phyloP scores from a whole-genome alignment of 108 stramenopile genomes.

The Craspedostauros australis region DNA sequence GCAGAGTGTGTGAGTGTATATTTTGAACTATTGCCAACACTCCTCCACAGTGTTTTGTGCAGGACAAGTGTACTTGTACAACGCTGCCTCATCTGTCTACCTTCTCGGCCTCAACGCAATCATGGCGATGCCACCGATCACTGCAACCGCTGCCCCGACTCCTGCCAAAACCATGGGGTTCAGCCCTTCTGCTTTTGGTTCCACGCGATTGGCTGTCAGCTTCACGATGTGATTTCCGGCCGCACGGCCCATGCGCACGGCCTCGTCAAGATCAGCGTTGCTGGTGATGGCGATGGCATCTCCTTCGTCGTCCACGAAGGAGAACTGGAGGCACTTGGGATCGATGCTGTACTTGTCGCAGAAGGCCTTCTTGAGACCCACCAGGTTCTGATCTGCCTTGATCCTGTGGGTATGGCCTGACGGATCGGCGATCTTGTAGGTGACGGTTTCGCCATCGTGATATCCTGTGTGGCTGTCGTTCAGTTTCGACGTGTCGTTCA shows the following conservation, averaged over 20 bases:
- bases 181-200: not conserved
- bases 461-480: constrained; percentile 15
- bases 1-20: too few relatives aligned
- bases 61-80: too few relatives aligned
- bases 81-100: too few relatives aligned
- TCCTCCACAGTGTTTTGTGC: too few relatives aligned
- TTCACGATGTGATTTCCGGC: constrained; percentile 63
- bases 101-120: too few relatives aligned
- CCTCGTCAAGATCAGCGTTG: constrained; percentile 76
- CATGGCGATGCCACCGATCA: constrained; percentile 17
- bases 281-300: constrained; percentile 76
- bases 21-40: too few relatives aligned
- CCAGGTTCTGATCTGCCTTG: constrained; percentile 46
- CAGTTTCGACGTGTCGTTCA: constrained; percentile 23
- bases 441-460: constrained; percentile 20
- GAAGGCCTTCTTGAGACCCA: constrained; percentile 33
- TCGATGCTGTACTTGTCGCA: constrained; percentile 47
- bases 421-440: constrained; percentile 76
- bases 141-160: constrained; percentile 17
- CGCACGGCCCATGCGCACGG: constrained; percentile 38
- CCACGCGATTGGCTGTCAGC: constrained; percentile 27
- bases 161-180: constrained; percentile 20
- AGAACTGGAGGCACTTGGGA: constrained; percentile 35
- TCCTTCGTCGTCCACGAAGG: constrained; percentile 86
- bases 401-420: constrained; percentile 70